phyloP scores from a whole-genome alignment of 179 eudicot species.

The Beta macrorhiza region DNA sequence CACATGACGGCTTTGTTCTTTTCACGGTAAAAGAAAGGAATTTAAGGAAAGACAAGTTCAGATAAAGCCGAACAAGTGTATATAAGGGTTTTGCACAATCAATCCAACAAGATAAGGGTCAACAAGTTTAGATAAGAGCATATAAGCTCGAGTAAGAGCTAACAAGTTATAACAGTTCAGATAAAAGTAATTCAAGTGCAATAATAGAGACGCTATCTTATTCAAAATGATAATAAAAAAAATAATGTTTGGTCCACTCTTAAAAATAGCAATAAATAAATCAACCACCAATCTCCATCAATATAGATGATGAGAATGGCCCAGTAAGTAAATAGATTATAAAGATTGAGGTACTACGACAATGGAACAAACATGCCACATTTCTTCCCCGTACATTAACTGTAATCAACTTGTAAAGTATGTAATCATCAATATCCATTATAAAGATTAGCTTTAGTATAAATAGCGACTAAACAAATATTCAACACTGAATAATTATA shows the following conservation, averaged over 20 bases:
- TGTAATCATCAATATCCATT: neutral
- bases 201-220: neutral
- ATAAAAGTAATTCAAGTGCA: neutral
- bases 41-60: too few relatives aligned
- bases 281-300: constrained; percentile 2
- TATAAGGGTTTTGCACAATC: too few relatives aligned
- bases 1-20: too few relatives aligned
- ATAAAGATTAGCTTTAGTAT: neutral
- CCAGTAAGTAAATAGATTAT: neutral
- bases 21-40: too few relatives aligned
- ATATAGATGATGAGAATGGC: neutral
- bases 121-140: too few relatives aligned
- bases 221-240: constrained; percentile 3
- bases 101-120: too few relatives aligned
- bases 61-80: too few relatives aligned
- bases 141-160: too few relatives aligned
- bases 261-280: neutral
- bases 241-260: constrained; percentile 5
- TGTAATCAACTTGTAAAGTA: constrained; percentile 10
- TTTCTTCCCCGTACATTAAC: neutral
- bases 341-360: neutral
- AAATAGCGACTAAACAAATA: constrained; percentile 10
- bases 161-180: too few relatives aligned
- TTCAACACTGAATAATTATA: constrained; percentile 8
- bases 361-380: neutral